A percentile compares a stretch with the other conserved stretches of the same genome.
These are phyloP conservation scores for Colletotrichum sansevieriae DNA, from an alignment of 2,329 filamentous ascomycete species.

Conservation along the genomic window DNA sequence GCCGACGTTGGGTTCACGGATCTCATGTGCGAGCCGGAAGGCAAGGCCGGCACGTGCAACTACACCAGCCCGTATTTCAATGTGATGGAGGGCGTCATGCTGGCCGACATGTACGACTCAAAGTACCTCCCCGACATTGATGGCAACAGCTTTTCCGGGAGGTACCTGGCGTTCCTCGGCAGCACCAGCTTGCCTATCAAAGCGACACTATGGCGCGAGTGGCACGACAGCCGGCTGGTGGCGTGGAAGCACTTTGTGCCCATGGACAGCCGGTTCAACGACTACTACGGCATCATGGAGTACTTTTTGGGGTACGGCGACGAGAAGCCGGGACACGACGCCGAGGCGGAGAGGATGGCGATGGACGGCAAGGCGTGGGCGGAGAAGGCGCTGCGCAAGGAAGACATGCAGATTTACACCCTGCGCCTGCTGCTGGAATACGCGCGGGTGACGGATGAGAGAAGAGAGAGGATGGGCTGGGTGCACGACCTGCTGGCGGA, in stretches of 20 bases:
- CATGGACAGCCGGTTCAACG: slow-evolving; percentile 79
- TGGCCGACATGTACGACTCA: slow-evolving; percentile 68
- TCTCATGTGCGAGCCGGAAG: slow-evolving; percentile 62
- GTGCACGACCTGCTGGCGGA: slow-evolving; percentile 60
- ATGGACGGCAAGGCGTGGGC: slow-evolving; percentile 76
- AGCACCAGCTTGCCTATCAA: slow-evolving; percentile 81
- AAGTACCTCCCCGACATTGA: slow-evolving; percentile 85
- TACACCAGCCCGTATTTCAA: slow-evolving; percentile 64
- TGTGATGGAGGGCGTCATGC: slow-evolving; percentile 53
- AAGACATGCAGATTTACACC: slow-evolving; percentile 82
- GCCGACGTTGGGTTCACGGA: slow-evolving; percentile 67
- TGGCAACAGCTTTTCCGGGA: slow-evolving; percentile 78
- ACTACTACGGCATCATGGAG: slow-evolving; percentile 79
- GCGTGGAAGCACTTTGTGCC: slow-evolving; percentile 87
- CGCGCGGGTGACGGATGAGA: slow-evolving; percentile 66
- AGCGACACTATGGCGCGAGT: slow-evolving; percentile 82
- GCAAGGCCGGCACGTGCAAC: slow-evolving; percentile 56
- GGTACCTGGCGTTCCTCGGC: slow-evolving; percentile 77
- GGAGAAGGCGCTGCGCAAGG: slow-evolving; percentile 73
- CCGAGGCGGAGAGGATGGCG: slow-evolving; percentile 73
- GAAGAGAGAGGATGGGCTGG: slow-evolving; percentile 67
- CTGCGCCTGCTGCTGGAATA: slow-evolving; percentile 75
- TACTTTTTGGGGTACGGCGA: slow-evolving; percentile 76
- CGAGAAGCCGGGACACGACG: slow-evolving; percentile 62
- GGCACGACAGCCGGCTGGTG: slow-evolving; percentile 81